A percentile compares a stretch with the other conserved stretches of the same genome.
phyloP scores from a whole-genome alignment of 768 basidiomycete species.

The Hypsizygus marmoreus region DNA sequence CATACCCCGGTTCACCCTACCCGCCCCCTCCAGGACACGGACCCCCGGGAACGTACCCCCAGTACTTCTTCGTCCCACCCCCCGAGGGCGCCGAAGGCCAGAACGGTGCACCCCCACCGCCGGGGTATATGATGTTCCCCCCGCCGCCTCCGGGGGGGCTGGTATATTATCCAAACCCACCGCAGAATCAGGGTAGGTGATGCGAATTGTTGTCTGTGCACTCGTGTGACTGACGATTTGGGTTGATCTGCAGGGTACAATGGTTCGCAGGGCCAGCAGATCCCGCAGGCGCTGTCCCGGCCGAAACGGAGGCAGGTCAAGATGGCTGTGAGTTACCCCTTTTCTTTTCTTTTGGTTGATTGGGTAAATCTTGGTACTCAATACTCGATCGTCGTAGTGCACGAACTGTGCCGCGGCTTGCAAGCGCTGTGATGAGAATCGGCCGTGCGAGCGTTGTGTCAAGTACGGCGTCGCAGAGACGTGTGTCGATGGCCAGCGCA shows the following conservation, averaged over 20 bases:
- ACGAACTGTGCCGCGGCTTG: conserved; percentile 88
- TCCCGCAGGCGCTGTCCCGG: conserved; percentile 33
- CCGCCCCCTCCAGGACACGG: conserved; percentile 31
- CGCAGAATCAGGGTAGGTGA: conserved; percentile 38
- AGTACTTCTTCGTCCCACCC: conserved; percentile 41
- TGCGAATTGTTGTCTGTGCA: conserved; percentile 2
- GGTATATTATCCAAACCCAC: conserved; percentile 39
- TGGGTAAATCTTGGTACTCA: neutral
- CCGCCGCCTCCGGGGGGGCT: conserved; percentile 41
- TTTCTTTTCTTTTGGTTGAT: neutral
- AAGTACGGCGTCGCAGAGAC: conserved; percentile 81
- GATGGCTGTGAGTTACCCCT: conserved; percentile 58
- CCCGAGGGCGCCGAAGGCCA: conserved; percentile 33
- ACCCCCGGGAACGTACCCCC: conserved; percentile 35
- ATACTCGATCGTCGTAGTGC: conserved; percentile 41
- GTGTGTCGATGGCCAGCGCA: conserved; percentile 89
- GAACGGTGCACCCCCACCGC: conserved; percentile 30
- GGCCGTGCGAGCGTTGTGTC: conserved; percentile 88
- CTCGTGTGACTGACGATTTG: neutral
- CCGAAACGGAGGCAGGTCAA: conserved; percentile 88
- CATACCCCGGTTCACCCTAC: conserved; percentile 33
- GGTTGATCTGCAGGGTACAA: conserved; percentile 5
- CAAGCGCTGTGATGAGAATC: conserved; percentile 85
- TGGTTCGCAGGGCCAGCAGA: conserved; percentile 25
- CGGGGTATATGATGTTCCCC: conserved; percentile 42